phyloP scores from a whole-genome alignment of 176 grass and related monocot species.

The Dendrocalamus sinicus region DNA sequence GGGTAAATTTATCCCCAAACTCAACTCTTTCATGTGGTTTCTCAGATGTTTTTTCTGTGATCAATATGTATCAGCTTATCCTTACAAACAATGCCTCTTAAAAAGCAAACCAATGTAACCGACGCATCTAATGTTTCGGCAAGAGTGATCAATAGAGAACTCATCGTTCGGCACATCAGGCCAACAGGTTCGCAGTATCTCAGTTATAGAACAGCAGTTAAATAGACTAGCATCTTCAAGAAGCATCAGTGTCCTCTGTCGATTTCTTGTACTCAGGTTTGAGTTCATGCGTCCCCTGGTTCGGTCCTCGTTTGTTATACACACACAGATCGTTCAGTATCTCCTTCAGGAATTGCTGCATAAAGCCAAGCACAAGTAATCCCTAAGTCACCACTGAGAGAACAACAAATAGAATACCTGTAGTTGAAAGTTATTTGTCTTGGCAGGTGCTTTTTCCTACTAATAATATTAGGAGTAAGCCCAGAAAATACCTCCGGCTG shows the following conservation, averaged over 20 bases:
- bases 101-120: background rate
- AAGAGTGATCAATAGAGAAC: background rate
- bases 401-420: background rate
- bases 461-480: background rate
- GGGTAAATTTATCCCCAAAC: background rate
- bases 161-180: background rate
- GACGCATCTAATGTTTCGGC: constrained; percentile 4
- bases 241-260: constrained; percentile 52
- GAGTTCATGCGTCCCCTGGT: constrained; percentile 91
- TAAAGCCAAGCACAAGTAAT: constrained; percentile 13
- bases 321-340: constrained; percentile 84
- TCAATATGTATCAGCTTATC: constrained; percentile 23
- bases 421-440: background rate
- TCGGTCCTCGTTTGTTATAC: constrained; percentile 92
- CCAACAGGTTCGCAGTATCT: background rate
- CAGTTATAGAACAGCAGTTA: background rate
- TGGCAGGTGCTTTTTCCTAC: background rate
- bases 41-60: background rate
- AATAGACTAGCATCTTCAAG: constrained; percentile 25
- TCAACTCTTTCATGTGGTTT: background rate
- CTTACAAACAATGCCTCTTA: background rate
- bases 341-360: constrained; percentile 97
- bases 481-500: constrained; percentile 79
- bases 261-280: constrained; percentile 93
- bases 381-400: background rate